Evolutionary conservation across 768 basidiomycete species (phyloP), one percentile per base, ranked within the genome.

Genomic region (Leccinum fibrillosum): DNA sequence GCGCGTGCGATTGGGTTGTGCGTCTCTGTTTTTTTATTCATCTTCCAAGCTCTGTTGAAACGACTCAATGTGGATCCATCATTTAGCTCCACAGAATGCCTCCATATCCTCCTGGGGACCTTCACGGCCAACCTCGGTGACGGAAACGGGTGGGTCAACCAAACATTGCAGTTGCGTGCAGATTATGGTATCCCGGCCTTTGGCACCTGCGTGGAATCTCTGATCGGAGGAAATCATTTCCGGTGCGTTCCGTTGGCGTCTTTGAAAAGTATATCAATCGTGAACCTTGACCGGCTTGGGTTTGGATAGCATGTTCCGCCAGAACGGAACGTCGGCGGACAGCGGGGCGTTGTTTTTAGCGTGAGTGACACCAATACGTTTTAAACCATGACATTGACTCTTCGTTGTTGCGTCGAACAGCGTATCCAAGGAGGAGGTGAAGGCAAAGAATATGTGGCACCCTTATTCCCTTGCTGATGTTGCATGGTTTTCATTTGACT

Each of bases 1-100:
- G 86, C 84, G 0, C 76, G 70, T 34, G 80, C 86, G 4, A 80
- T 88, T 54, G 86, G 85, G 15, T 87, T 86, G 86, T 88, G 62
- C 60, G 80, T 72, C 26, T 23, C 13, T 11, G 30, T n/a, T 21
- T 17, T 19, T 2, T 12, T 32, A n/a, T 2, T 32, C 34, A 15
- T 15, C 34, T 11, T 15, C 15, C 35, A 11, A 35, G 35, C 13
- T 35, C 35, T 35, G 34, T 35, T 11, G 21, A 17, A 11, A 21
- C 12, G 11, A 32, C 32, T 12, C 11, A 32, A 32, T 32, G 32
- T 32, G 32, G 32, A 44, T 0, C 7, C 6, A 19, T 15, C 11
- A 66, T 68, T 51, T 75, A 78, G 37, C 63, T 72, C 74, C 9
- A 66, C 61, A 30, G 74, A 88, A 69, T 80, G 73, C 64, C 62